phyloP scores from a whole-genome alignment of 2,329 filamentous ascomycete species.

The Aaosphaeria arxii region DNA sequence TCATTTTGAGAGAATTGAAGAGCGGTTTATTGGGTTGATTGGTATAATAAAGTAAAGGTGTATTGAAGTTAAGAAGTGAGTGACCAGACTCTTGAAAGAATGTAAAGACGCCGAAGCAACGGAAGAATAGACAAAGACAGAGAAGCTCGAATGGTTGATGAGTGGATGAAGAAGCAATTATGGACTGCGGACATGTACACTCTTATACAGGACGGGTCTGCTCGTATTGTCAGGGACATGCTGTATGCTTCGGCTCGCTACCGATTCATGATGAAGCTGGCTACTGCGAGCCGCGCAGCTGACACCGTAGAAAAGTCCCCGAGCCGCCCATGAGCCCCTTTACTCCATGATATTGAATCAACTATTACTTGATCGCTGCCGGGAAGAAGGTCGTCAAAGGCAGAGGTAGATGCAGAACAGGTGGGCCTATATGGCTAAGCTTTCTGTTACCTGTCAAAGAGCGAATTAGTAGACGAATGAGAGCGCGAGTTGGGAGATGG shows the following conservation, averaged over 20 bases:
- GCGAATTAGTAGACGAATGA: slow-evolving; percentile 12
- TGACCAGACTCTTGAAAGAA: slow-evolving; percentile 28
- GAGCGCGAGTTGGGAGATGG: not conserved
- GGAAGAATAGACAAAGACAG: slow-evolving; percentile 4
- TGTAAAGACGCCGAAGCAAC: slow-evolving; percentile 14
- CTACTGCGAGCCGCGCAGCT: not conserved
- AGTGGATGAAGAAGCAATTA: slow-evolving; percentile 1
- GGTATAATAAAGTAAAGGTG: not conserved
- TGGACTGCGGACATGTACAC: not conserved
- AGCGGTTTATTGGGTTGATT: slow-evolving; percentile 42
- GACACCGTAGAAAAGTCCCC: slow-evolving; percentile 11
- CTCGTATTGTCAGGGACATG: not conserved
- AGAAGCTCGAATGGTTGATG: slow-evolving; percentile 1
- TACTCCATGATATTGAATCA: slow-evolving; percentile 4
- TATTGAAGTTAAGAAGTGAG: slow-evolving; percentile 8
- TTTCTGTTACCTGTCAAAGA: slow-evolving; percentile 5
- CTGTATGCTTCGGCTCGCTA: not conserved
- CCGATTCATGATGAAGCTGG: not conserved
- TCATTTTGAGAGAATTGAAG: slow-evolving; percentile 15
- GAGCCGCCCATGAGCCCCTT: slow-evolving; percentile 3
- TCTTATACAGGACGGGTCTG: not conserved
- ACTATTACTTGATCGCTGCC: not conserved
- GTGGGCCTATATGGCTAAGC: slow-evolving; percentile 9
- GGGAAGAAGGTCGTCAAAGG: not conserved
- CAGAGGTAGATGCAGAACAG: slow-evolving; percentile 2